phyloP scores from a whole-genome alignment of 2,329 filamentous ascomycete species.

The Stagonosporopsis rhizophila region DNA sequence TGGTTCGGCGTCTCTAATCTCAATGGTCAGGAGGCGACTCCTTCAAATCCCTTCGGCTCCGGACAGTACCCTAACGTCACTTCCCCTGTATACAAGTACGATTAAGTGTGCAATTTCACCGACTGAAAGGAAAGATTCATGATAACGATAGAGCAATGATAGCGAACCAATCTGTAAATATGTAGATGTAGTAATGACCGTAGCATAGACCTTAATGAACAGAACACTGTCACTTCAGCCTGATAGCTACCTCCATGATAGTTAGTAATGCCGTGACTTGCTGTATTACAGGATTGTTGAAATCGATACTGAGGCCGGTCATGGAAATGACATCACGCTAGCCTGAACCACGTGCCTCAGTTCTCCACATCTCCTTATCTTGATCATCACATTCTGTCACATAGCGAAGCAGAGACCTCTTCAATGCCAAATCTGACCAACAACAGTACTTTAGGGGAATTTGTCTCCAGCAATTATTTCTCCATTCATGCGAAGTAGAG shows the following conservation, averaged over 20 bases:
- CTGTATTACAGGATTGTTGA: neutral
- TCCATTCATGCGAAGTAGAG: neutral
- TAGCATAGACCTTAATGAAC: slow-evolving; percentile 5
- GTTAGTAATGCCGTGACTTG: neutral
- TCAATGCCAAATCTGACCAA: neutral
- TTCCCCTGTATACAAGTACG: slow-evolving; percentile 19
- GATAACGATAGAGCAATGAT: neutral
- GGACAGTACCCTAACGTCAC: slow-evolving; percentile 18
- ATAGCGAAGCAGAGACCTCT: too few species aligned
- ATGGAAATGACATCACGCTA: slow-evolving; percentile 3
- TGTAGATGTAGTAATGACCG: neutral
- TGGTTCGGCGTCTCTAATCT: slow-evolving; percentile 26
- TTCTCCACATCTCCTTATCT: slow-evolving; percentile 13
- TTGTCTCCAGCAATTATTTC: neutral
- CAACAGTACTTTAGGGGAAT: neutral
- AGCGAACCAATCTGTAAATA: neutral
- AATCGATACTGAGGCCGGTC: neutral
- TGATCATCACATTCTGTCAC: neutral
- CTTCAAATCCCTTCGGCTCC: slow-evolving; percentile 22
- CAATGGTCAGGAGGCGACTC: slow-evolving; percentile 21
- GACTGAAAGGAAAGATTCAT: neutral
- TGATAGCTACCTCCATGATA: neutral
- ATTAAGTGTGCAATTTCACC: neutral
- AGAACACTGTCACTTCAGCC: neutral
- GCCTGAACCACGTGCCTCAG: neutral